These are phyloP conservation scores for Phaffia australis DNA, from an alignment of 768 basidiomycete genomes.

Conservation along the genomic window DNA sequence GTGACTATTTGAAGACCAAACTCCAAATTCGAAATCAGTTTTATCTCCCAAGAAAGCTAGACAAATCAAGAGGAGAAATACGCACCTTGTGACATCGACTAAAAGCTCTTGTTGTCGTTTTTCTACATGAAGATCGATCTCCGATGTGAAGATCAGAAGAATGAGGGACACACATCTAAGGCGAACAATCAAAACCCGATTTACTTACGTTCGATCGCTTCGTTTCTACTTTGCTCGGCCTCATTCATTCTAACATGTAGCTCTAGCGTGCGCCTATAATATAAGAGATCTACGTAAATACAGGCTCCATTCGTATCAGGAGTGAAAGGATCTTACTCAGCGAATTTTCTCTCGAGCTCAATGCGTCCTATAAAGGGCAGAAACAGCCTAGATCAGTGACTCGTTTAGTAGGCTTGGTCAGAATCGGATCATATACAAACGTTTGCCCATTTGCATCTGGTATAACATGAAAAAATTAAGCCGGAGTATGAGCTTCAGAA, in stretches of 20 bases:
- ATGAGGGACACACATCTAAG: too few species aligned
- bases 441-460: slow-evolving; percentile 39
- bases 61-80: neutral
- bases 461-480: slow-evolving; percentile 17
- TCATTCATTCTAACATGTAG: slow-evolving; percentile 30
- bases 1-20: slow-evolving; percentile 27
- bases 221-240: slow-evolving; percentile 31
- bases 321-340: neutral
- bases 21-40: slow-evolving; percentile 25
- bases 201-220: slow-evolving; percentile 29
- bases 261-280: slow-evolving; percentile 13
- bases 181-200: neutral
- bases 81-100: slow-evolving; percentile 41
- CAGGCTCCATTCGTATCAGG: neutral
- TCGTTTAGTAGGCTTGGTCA: too few species aligned
- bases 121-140: too few species aligned
- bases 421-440: slow-evolving; percentile 5
- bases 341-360: slow-evolving; percentile 20
- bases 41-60: slow-evolving; percentile 19
- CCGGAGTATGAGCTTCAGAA: slow-evolving; percentile 5
- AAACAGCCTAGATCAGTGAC: too few species aligned
- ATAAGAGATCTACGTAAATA: too few species aligned
- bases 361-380: neutral
- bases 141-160: too few species aligned
- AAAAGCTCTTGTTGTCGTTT: slow-evolving; percentile 40